Conservation (phyloP, 192 early-diverging fungal genomes). For the Backusella liffmaniae region DNA sequence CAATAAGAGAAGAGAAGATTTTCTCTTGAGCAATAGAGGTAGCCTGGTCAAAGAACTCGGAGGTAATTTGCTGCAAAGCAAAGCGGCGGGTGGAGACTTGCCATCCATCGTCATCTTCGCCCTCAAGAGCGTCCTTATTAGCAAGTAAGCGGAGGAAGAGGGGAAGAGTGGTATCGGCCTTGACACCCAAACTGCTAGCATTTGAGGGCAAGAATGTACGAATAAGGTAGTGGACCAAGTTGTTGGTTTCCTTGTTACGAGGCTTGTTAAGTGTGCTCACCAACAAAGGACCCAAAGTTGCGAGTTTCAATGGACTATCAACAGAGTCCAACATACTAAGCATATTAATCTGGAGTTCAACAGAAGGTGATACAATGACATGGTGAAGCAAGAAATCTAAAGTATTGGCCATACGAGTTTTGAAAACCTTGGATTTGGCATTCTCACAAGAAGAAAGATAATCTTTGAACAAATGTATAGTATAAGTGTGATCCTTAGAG, state of each 20-base stretch:
- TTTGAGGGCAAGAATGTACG: constrained; percentile 52
- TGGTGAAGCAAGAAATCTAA: constrained; percentile 56
- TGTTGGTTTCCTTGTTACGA: constrained; percentile 29
- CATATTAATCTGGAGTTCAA: constrained; percentile 47
- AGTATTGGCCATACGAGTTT: constrained; percentile 39
- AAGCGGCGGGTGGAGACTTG: constrained; percentile 43
- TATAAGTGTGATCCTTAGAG: constrained; percentile 40
- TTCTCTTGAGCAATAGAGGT: constrained; percentile 39
- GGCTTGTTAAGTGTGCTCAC: constrained; percentile 45
- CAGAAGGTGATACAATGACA: constrained; percentile 41
- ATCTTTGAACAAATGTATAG: constrained; percentile 18
- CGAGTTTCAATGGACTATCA: constrained; percentile 57
- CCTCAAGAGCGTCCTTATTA: constrained; percentile 32
- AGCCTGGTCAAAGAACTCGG: constrained; percentile 39
- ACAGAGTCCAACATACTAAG: constrained; percentile 48
- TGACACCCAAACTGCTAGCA: constrained; percentile 44
- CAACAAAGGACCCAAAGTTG: constrained; percentile 58
- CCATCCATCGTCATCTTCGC: constrained; percentile 44
- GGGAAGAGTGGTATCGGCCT: constrained; percentile 44
- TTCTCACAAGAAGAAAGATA: constrained; percentile 13
- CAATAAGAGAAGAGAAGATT: constrained; percentile 50
- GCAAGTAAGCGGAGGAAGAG: constrained; percentile 52
- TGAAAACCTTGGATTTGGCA: constrained; percentile 21
- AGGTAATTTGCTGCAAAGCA: constrained; percentile 45
- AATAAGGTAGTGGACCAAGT: constrained; percentile 46